Evolutionary conservation across 805 yeast genomes (phyloP), one percentile per base, ranked within the genome.

Genomic region (Candida anglica): DNA sequence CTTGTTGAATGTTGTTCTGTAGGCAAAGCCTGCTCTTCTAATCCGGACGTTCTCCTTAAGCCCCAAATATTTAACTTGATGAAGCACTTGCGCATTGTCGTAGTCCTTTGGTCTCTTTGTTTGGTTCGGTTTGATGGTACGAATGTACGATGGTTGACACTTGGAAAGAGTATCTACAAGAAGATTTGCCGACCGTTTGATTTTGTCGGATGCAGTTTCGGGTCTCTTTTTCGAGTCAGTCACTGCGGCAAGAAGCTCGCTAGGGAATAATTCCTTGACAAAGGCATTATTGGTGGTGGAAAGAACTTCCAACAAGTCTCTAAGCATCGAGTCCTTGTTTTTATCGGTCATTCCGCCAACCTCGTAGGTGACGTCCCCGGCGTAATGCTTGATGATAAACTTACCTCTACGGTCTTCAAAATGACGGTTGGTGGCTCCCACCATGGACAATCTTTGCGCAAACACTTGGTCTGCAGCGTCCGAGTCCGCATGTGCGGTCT

Each of bases 1-100:
- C 58, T 89, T 89, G 39, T 93, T 97, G 60, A 88, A 93, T 0
- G 96, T 86, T 45, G 94, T 95, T 63, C 98, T 81, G 53, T 89
- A 93, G 1, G 98, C 98, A 60, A 93, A 93, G 30, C 98, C 98
- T 0, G 98, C 98, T 69, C 98, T 83, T 71, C 98, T 79, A 46
- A 93, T 93, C 43, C 98, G 77, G 32, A 93, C 98, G 59, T 93
- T 93, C 60, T 93, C 98, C 53, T 93, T 93, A 59, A 93, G 69
- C 56, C 98, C 98, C 45, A 93, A 71, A 59, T 93, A 93, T 53
- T 93, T 93, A 46, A 93, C 82, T 66, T 93, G 98, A 60, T 93
- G 98, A 45, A 93, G 69, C 6, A 93, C 98, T 44, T 88, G 95
- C 36, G 75, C 78, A 37, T 79, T 79, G 52, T 89, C 95, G 56